Conservation (phyloP, 805 yeast genomes). For the Brettanomyces anomalus region DNA sequence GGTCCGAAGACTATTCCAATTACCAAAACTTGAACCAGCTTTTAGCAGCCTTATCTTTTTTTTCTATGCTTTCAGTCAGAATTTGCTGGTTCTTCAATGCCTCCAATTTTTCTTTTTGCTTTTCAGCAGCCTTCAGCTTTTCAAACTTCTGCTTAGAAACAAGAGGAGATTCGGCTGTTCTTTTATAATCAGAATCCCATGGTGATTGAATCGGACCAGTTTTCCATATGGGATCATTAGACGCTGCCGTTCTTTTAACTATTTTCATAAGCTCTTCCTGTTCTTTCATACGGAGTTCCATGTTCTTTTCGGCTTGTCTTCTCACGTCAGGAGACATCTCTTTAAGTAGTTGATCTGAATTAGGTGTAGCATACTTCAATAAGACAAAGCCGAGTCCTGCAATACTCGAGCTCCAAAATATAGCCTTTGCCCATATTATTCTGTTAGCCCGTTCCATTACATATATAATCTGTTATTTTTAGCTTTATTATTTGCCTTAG, state of each 20-base stretch:
- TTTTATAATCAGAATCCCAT: constrained; percentile 41
- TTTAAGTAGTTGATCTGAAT: constrained; percentile 71
- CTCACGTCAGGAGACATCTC: constrained; percentile 76
- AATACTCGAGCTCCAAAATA: constrained; percentile 50
- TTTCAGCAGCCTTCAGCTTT: constrained; percentile 34
- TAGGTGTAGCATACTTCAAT: constrained; percentile 70
- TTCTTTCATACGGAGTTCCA: constrained; percentile 53
- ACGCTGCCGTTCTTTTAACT: constrained; percentile 51
- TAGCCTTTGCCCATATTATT: constrained; percentile 9
- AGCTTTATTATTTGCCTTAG: background rate
- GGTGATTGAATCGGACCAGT: constrained; percentile 66
- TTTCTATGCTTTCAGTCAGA: constrained; percentile 22
- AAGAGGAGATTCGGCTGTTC: constrained; percentile 26
- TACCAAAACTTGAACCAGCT: constrained; percentile 19
- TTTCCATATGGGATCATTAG: constrained; percentile 77
- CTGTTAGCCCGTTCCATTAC: constrained; percentile 1
- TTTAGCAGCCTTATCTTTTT: constrained; percentile 22
- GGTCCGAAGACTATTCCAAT: background rate
- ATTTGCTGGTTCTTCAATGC: constrained; percentile 31
- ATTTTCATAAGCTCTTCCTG: constrained; percentile 63
- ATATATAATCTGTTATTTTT: background rate
- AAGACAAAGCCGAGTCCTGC: constrained; percentile 65
- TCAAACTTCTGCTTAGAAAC: constrained; percentile 37
- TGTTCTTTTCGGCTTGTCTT: constrained; percentile 61
- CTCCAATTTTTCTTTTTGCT: constrained; percentile 30